Conservation (phyloP, 768 basidiomycete species). For the Russula vinacea region DNA sequence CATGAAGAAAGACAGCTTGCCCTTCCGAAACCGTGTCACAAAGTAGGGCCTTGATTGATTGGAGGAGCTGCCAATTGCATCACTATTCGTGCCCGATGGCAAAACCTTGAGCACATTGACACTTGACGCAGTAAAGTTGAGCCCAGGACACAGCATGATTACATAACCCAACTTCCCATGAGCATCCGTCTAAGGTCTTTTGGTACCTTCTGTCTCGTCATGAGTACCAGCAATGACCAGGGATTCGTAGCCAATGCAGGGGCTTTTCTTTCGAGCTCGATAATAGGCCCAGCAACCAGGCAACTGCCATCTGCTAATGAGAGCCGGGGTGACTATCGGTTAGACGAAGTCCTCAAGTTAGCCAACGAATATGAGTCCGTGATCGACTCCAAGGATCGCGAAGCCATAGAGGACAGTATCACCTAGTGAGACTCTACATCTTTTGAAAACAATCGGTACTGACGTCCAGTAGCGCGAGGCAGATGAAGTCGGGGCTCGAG, state of each 20-base stretch:
- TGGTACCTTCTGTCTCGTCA: not conserved
- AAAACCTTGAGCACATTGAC: too few relatives aligned
- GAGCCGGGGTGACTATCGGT: not conserved
- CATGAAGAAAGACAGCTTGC: slow-evolving; percentile 53
- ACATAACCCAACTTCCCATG: not conserved
- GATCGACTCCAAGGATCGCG: not conserved
- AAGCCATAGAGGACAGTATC: not conserved
- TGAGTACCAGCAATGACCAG: not conserved
- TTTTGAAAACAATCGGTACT: not conserved
- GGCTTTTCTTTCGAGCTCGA: not conserved
- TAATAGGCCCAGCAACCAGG: not conserved
- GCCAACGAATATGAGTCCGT: not conserved
- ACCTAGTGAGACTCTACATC: not conserved
- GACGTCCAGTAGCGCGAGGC: slow-evolving; percentile 6
- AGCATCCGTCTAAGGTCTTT: not conserved
- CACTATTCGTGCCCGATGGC: too few relatives aligned
- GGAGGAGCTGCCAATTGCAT: too few relatives aligned
- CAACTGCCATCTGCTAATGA: slow-evolving; percentile 1
- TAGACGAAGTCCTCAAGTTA: not conserved
- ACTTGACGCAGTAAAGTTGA: too few relatives aligned
- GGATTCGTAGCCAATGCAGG: not conserved
- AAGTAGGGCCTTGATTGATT: too few relatives aligned
- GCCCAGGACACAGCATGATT: not conserved
- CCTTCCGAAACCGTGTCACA: too few relatives aligned
- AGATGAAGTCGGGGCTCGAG: slow-evolving; percentile 6